A percentile compares a stretch with the other conserved stretches of the same genome.
phyloP scores from a whole-genome alignment of 371 early-diverging fungal species.

The Smittium culicis region DNA sequence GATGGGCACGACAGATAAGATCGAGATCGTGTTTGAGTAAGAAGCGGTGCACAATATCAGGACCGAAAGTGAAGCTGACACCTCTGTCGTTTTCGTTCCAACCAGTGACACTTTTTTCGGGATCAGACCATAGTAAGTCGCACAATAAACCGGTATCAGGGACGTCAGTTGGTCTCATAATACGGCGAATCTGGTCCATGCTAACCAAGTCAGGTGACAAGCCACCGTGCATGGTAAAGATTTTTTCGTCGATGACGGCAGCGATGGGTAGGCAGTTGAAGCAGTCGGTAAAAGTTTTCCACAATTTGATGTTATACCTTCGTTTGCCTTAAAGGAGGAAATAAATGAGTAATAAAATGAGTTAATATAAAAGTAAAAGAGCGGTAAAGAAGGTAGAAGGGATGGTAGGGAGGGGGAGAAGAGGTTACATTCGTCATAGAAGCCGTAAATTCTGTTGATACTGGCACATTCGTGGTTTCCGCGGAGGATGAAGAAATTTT shows the following conservation, averaged over 20 bases:
- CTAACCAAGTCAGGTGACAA: slow-evolving; percentile 73
- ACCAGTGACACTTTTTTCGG: slow-evolving; percentile 54
- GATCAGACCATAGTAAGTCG: slow-evolving; percentile 87
- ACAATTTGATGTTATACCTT: slow-evolving; percentile 80
- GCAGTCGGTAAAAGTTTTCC: slow-evolving; percentile 95
- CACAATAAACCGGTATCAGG: slow-evolving; percentile 88
- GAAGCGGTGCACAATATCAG: slow-evolving; percentile 76
- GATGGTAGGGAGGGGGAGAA: neutral
- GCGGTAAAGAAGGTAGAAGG: neutral
- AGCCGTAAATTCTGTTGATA: slow-evolving; percentile 96
- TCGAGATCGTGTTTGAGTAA: slow-evolving; percentile 81
- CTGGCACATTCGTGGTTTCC: slow-evolving; percentile 93
- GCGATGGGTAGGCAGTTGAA: slow-evolving; percentile 97
- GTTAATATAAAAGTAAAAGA: neutral
- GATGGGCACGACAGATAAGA: slow-evolving; percentile 91
- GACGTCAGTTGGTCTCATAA: slow-evolving; percentile 89
- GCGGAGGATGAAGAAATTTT: slow-evolving; percentile 90
- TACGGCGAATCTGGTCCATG: slow-evolving; percentile 89
- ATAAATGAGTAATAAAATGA: neutral
- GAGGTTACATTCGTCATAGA: slow-evolving; percentile 89
- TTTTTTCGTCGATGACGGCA: slow-evolving; percentile 91
- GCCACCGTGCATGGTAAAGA: slow-evolving; percentile 98
- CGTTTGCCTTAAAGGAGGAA: slow-evolving; percentile 42
- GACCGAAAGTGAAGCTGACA: slow-evolving; percentile 92
- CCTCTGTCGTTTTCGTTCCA: slow-evolving; percentile 99